Percentiles rank a stretch among this genome's conserved stretches.
These are phyloP conservation scores for Pythium periplocum DNA, from an alignment of 352 stramenopile genomes.

Conservation along the genomic window DNA sequence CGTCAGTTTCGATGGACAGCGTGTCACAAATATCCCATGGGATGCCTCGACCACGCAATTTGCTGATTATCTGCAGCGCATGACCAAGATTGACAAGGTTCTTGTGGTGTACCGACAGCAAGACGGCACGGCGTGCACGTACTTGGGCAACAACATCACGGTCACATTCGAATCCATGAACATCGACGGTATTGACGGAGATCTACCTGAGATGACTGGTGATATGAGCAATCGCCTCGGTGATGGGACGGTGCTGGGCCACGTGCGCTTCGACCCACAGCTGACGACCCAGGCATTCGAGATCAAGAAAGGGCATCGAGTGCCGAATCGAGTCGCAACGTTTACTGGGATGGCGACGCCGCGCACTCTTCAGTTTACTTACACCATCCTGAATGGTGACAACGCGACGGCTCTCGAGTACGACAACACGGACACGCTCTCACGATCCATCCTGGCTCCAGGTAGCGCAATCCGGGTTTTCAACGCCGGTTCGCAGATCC, in stretches of 20 bases:
- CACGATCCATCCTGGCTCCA: slow-evolving; percentile 26
- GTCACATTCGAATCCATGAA: slow-evolving; percentile 78
- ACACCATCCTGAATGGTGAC: slow-evolving; percentile 58
- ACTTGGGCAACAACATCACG: slow-evolving; percentile 76
- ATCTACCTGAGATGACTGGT: slow-evolving; percentile 55
- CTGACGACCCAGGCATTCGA: slow-evolving; percentile 55
- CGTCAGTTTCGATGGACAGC: slow-evolving; percentile 44
- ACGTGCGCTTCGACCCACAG: slow-evolving; percentile 36
- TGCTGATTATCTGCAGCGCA: slow-evolving; percentile 39
- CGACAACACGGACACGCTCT: slow-evolving; percentile 47
- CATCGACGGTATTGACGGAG: slow-evolving; percentile 48
- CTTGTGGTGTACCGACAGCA: slow-evolving; percentile 54
- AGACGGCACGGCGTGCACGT: slow-evolving; percentile 59
- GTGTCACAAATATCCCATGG: slow-evolving; percentile 63
- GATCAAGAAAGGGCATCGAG: slow-evolving; percentile 46
- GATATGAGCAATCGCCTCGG: slow-evolving; percentile 42
- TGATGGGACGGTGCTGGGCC: slow-evolving; percentile 31
- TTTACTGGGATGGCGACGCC: slow-evolving; percentile 27
- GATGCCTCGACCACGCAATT: slow-evolving; percentile 42
- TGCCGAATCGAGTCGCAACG: slow-evolving; percentile 29
- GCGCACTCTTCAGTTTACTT: slow-evolving; percentile 53
- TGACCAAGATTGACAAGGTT: slow-evolving; percentile 61
- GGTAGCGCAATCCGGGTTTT: slow-evolving; percentile 22
- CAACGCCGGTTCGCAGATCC: slow-evolving; percentile 27
- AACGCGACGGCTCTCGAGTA: slow-evolving; percentile 62